Evolutionary conservation across 768 basidiomycete species (phyloP), one percentile per base, ranked within the genome.

Genomic region (Russula lepida): DNA sequence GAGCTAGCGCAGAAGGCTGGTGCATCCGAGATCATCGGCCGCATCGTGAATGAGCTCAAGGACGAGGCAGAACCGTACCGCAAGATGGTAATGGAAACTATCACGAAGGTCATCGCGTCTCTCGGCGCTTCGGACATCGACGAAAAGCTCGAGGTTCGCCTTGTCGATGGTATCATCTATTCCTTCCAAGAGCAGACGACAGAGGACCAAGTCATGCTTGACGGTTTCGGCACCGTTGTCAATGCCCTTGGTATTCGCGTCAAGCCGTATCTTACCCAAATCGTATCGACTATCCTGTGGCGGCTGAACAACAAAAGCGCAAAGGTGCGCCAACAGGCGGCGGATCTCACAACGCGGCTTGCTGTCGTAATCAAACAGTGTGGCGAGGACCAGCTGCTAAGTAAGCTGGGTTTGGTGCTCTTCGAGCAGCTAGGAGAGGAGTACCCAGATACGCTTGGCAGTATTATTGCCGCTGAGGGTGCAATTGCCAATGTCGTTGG

Each of bases 61-160:
- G 88, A 90, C 69, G 88, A 89, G 71, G 86, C 88, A 15, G 91
- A 93, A 73, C 91, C 90, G 4, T 93, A 92, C 75, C 79, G 94
- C 66, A 98, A 98, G 81, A 99, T 99, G 97, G 94, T 97, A 51
- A 99, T 99, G 97, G 97, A 99, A 77, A 98, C 97, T 0, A 97
- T 98, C 67, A 98, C 93, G 23, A 95, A 97, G 72, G 97, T 99
- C 50, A 80, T 99, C 53, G 85, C 88, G 17, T 89, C 87, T 6
- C 83, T 95, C 1, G 95, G 97, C 54, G 95, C 95, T n/a, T 91
- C 95, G 0, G 95, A 98, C 70, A 89, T 98, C 53, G 97, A 98
- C 69, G 95, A 98, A 74, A 81, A 95, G 56, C 79, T 99, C 46
- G 95, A 99, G 74, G 84, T 95, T 32, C 83, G 91, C 58, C 83